A percentile compares a stretch with the other conserved stretches of the same genome.
Evolutionary conservation across 2,329 filamentous ascomycete species (phyloP).

Genomic region (Scedosporium boydii): DNA sequence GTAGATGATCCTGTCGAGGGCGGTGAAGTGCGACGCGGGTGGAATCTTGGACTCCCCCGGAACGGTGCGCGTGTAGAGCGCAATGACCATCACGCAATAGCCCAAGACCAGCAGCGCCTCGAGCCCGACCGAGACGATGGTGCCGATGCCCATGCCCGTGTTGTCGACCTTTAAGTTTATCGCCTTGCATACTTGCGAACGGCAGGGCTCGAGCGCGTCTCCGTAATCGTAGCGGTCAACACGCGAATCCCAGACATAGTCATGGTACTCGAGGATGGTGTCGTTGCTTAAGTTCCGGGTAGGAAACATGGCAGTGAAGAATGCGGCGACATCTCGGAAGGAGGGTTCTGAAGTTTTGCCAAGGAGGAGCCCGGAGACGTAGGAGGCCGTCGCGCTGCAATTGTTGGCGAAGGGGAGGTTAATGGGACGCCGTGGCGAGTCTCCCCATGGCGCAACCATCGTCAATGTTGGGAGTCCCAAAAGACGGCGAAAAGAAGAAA

Average conservation of each 20-base stretch:
- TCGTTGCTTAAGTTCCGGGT: neutral
- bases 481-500: neutral
- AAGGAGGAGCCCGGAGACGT: neutral
- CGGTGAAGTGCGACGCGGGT: neutral
- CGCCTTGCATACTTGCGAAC: neutral
- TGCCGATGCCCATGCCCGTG: neutral
- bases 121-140: neutral
- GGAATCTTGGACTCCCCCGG: neutral
- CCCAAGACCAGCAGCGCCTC: neutral
- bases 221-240: neutral
- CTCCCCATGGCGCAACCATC: neutral
- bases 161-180: neutral
- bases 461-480: neutral
- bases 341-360: neutral
- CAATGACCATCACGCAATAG: neutral
- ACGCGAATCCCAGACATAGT: neutral
- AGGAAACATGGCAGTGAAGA: neutral
- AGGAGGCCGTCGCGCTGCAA: neutral
- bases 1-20: neutral
- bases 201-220: neutral
- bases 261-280: neutral
- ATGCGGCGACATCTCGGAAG: neutral
- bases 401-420: neutral
- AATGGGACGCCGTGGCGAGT: neutral
- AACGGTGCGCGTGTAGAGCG: neutral